Conservation (phyloP, 495 filamentous ascomycete species). For the Articulospora tetracladia region DNA sequence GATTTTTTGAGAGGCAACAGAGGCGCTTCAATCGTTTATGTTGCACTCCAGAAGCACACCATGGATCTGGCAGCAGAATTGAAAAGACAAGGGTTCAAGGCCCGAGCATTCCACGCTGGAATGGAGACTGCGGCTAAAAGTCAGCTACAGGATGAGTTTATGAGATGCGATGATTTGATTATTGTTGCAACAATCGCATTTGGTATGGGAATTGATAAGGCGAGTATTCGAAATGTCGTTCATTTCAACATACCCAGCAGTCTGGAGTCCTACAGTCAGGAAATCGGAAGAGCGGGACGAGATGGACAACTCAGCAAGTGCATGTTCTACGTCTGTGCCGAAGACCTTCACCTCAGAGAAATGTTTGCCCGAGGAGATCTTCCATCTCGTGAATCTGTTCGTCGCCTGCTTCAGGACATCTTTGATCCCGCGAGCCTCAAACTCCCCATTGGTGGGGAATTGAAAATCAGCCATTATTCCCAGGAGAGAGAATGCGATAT, state of each 20-base stretch:
- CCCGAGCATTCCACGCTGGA: conserved; percentile 49
- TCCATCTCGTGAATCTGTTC: conserved; percentile 43
- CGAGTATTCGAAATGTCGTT: conserved; percentile 53
- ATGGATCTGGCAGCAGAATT: conserved; percentile 39
- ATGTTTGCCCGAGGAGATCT: conserved; percentile 53
- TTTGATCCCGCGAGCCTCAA: conserved; percentile 27
- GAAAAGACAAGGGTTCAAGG: conserved; percentile 31
- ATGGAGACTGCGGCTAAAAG: conserved; percentile 38
- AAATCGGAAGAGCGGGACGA: conserved; percentile 55
- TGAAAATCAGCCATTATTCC: conserved; percentile 36
- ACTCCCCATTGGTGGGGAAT: conserved; percentile 34
- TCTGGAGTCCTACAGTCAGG: conserved; percentile 56
- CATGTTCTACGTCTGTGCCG: conserved; percentile 46
- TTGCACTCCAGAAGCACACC: conserved; percentile 48
- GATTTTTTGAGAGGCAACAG: conserved; percentile 42
- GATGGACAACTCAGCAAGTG: conserved; percentile 49
- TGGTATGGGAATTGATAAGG: conserved; percentile 58
- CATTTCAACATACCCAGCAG: conserved; percentile 52
- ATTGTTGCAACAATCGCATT: conserved; percentile 60
- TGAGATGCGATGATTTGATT: conserved; percentile 40
- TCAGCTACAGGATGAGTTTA: conserved; percentile 48
- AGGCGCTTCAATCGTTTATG: conserved; percentile 54
- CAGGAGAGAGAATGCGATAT: conserved; percentile 46
- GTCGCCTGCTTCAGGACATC: conserved; percentile 40
- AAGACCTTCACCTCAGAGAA: conserved; percentile 49